These are phyloP conservation scores for Erucastrum elatum DNA, from an alignment of 345 rosid species.

Conservation along the genomic window DNA sequence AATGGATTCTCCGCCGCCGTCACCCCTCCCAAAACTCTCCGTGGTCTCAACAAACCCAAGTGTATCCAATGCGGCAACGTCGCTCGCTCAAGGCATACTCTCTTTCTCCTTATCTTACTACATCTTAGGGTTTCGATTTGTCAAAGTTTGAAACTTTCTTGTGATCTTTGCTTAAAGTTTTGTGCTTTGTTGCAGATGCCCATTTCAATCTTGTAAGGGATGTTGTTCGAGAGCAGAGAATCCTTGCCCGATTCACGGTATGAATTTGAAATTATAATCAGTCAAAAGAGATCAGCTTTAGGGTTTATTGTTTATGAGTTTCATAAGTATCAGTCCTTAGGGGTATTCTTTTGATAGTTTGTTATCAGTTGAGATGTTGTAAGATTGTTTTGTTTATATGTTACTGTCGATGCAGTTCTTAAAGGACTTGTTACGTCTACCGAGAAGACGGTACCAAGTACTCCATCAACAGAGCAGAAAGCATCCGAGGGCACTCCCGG, in stretches of 20 bases:
- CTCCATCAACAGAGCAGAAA: constrained; percentile 69
- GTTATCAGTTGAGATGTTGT: background rate
- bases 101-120: background rate
- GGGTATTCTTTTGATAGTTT: background rate
- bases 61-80: constrained; percentile 96
- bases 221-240: constrained; percentile 95
- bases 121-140: constrained; percentile 15
- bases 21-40: constrained; percentile 72
- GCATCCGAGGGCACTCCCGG: constrained; percentile 66
- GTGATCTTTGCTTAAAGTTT: background rate
- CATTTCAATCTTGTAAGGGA: constrained; percentile 90
- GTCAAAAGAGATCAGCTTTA: background rate
- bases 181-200: constrained; percentile 63
- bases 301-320: background rate
- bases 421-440: constrained; percentile 69
- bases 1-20: constrained; percentile 39
- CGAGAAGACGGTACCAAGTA: constrained; percentile 65
- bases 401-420: constrained; percentile 59
- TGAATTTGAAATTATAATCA: background rate
- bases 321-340: background rate
- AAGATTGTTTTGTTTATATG: constrained; percentile 22
- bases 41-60: constrained; percentile 97
- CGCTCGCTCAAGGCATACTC: constrained; percentile 81
- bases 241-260: constrained; percentile 96
- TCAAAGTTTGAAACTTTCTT: background rate